Evolutionary conservation across 148 eudicot genomes (phyloP).

Genomic region (Vaccinium darrowii): DNA sequence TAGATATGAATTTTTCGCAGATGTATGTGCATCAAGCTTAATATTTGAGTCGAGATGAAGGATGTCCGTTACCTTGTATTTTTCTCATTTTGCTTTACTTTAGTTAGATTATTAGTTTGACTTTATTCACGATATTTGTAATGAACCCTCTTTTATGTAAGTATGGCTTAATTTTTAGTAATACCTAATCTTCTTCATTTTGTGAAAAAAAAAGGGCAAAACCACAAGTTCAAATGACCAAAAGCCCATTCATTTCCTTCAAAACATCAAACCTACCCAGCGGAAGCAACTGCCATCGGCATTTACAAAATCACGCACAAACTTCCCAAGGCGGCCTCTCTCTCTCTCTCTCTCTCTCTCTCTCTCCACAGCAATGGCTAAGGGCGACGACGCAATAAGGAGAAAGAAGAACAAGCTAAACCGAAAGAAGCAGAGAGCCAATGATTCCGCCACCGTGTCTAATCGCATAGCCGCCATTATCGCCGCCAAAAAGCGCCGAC

Average conservation of each 20-base stretch:
- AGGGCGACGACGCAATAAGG: conserved; percentile 58
- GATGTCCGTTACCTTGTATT: too few species aligned
- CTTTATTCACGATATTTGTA: too few species aligned
- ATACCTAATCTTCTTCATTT: too few species aligned
- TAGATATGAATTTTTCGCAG: too few species aligned
- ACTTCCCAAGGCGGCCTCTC: not conserved
- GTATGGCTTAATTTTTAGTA: too few species aligned
- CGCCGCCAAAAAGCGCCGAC: conserved; percentile 55
- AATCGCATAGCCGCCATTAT: conserved; percentile 68
- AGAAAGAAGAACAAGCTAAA: conserved; percentile 61
- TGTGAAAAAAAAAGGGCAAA: too few species aligned
- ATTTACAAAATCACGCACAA: not conserved
- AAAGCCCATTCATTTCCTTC: not conserved
- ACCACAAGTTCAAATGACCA: not conserved
- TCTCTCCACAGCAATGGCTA: conserved; percentile 38
- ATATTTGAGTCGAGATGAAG: too few species aligned
- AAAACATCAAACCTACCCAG: not conserved
- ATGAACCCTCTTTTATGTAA: too few species aligned
- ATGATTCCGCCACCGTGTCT: conserved; percentile 50
- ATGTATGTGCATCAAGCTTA: too few species aligned
- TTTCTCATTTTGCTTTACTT: too few species aligned
- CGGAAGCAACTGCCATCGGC: not conserved
- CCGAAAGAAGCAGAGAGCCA: conserved; percentile 35
- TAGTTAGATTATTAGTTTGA: too few species aligned
- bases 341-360: not conserved